Conservation (phyloP, 83 land plant genomes). For the Thuja plicata region DNA sequence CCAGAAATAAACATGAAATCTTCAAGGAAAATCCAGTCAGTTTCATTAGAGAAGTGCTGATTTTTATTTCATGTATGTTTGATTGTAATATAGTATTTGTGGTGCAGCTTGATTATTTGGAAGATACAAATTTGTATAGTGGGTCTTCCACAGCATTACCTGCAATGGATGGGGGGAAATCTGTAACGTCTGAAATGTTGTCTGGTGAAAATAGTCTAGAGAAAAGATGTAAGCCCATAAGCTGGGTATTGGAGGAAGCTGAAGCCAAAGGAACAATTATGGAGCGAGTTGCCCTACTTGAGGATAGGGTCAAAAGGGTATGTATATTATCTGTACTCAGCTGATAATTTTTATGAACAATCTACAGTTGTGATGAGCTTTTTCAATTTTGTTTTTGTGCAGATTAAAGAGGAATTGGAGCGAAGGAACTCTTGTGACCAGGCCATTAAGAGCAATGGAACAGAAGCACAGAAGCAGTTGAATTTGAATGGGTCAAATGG, state of each 20-base stretch:
- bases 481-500: no score
- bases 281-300: slow-evolving; percentile 31
- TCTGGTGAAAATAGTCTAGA: slow-evolving; percentile 12
- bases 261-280: slow-evolving; percentile 42
- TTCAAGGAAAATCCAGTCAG: no score
- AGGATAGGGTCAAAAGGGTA: slow-evolving; percentile 43
- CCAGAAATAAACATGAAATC: no score
- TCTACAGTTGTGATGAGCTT: neutral
- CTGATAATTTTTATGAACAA: neutral
- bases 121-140: neutral
- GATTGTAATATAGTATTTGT: neutral
- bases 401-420: neutral
- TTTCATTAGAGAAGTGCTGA: neutral
- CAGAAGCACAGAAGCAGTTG: no score
- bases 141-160: neutral
- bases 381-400: neutral
- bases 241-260: slow-evolving; percentile 29
- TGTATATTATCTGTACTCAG: no score
- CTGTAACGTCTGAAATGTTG: neutral
- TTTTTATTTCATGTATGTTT: neutral
- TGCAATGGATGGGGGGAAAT: neutral
- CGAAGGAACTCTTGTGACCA: neutral
- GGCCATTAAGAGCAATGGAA: no score
- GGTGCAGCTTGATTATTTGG: neutral
- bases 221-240: slow-evolving; percentile 45